Conservation (phyloP, 768 basidiomycete species). For the Panaeolus cyanescens region DNA sequence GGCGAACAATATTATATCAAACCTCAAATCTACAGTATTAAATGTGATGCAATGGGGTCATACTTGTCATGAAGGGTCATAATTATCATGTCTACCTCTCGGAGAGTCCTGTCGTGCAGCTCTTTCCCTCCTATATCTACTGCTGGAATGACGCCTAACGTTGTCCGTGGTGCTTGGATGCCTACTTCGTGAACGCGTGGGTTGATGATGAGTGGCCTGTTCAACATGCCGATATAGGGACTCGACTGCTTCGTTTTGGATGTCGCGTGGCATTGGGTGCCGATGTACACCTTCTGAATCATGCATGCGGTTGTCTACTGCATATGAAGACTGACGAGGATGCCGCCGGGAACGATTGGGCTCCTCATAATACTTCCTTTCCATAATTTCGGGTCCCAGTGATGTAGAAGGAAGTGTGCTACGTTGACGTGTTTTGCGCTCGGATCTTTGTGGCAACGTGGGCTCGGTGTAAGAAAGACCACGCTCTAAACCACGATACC, state of each 20-base stretch:
- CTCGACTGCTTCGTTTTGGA: background rate
- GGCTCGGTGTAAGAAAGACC: background rate
- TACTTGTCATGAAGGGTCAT: background rate
- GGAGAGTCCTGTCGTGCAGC: background rate
- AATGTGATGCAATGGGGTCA: too few relatives aligned
- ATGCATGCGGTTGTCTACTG: background rate
- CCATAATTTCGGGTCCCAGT: background rate
- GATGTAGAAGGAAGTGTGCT: background rate
- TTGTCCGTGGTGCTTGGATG: background rate
- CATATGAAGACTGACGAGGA: background rate
- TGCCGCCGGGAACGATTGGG: background rate
- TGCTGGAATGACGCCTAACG: background rate
- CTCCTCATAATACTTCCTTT: background rate
- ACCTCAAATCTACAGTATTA: too few relatives aligned
- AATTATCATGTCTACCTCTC: background rate
- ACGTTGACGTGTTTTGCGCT: background rate
- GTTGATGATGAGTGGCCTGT: background rate
- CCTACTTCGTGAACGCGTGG: background rate
- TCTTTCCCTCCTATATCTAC: background rate
- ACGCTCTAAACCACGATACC: background rate
- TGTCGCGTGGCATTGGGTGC: background rate
- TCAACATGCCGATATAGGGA: background rate
- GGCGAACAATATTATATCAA: too few relatives aligned
- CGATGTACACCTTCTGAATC: background rate
- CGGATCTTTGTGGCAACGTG: slow-evolving; percentile 1